Conservation (phyloP, 2,329 filamentous ascomycete species). For the Cryphonectria japonica region DNA sequence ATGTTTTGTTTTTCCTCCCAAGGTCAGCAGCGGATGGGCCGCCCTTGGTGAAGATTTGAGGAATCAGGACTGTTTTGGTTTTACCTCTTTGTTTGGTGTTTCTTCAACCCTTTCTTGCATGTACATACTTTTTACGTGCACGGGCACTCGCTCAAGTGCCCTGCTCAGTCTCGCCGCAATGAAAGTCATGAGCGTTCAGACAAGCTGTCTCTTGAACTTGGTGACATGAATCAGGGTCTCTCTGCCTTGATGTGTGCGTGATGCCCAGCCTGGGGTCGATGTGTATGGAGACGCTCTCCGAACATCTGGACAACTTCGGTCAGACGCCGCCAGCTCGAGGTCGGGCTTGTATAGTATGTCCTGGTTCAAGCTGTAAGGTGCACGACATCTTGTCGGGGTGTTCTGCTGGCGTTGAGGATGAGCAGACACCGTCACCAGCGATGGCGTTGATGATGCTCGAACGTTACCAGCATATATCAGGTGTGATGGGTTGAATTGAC, state of each 20-base stretch:
- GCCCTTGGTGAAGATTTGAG: too few species aligned
- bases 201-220: neutral
- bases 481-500: too few species aligned
- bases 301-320: neutral
- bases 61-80: neutral
- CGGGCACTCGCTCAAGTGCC: neutral
- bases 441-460: too few species aligned
- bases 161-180: neutral
- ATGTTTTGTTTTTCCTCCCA: neutral
- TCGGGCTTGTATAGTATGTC: too few species aligned
- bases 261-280: neutral
- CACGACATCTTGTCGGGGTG: too few species aligned
- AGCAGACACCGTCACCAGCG: too few species aligned
- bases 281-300: neutral
- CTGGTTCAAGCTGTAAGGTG: too few species aligned
- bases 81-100: neutral
- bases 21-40: neutral
- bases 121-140: conserved; percentile 7
- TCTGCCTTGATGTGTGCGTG: neutral
- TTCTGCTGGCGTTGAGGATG: too few species aligned
- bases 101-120: conserved; percentile 1
- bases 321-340: neutral
- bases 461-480: too few species aligned
- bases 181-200: neutral
- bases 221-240: neutral